These are phyloP conservation scores for Berberis vulgaris DNA, from an alignment of 164 flowering plant species.

Conservation along the genomic window DNA sequence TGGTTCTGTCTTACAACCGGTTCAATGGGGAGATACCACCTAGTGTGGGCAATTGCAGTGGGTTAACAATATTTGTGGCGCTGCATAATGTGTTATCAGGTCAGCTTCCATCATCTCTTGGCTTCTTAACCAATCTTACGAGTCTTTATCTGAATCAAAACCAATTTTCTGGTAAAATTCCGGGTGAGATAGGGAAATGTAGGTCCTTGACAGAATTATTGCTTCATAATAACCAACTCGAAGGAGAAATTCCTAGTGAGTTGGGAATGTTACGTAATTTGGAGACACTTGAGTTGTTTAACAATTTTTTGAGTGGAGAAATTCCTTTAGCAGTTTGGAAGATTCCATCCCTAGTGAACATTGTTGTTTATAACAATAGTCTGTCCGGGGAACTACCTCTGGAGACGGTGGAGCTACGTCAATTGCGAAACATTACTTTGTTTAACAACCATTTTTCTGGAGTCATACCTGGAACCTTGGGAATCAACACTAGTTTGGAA, in stretches of 20 bases:
- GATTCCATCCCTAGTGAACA: slow-evolving; percentile 35
- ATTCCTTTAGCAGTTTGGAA: slow-evolving; percentile 55
- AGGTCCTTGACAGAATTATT: slow-evolving; percentile 30
- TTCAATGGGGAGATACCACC: slow-evolving; percentile 47
- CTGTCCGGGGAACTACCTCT: slow-evolving; percentile 58
- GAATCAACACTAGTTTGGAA: slow-evolving; percentile 46
- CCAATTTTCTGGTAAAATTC: slow-evolving; percentile 48
- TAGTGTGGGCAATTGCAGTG: slow-evolving; percentile 51
- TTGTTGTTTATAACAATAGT: slow-evolving; percentile 45
- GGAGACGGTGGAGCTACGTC: slow-evolving; percentile 38
- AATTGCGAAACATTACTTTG: slow-evolving; percentile 36
- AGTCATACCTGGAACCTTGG: slow-evolving; percentile 51
- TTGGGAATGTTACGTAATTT: slow-evolving; percentile 40
- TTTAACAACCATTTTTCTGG: slow-evolving; percentile 56
- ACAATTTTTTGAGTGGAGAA: slow-evolving; percentile 48
- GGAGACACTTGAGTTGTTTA: slow-evolving; percentile 30
- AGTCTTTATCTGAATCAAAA: slow-evolving; percentile 44
- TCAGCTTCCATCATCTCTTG: slow-evolving; percentile 54
- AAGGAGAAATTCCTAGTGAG: slow-evolving; percentile 52
- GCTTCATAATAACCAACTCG: slow-evolving; percentile 37
- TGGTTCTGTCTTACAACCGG: slow-evolving; percentile 44
- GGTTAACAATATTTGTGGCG: slow-evolving; percentile 28
- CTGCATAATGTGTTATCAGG: slow-evolving; percentile 40
- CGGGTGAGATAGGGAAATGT: slow-evolving; percentile 63
- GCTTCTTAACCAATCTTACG: slow-evolving; percentile 32